phyloP scores from a whole-genome alignment of 129 eudicot genomes.

The Helichrysum umbraculigerum region DNA sequence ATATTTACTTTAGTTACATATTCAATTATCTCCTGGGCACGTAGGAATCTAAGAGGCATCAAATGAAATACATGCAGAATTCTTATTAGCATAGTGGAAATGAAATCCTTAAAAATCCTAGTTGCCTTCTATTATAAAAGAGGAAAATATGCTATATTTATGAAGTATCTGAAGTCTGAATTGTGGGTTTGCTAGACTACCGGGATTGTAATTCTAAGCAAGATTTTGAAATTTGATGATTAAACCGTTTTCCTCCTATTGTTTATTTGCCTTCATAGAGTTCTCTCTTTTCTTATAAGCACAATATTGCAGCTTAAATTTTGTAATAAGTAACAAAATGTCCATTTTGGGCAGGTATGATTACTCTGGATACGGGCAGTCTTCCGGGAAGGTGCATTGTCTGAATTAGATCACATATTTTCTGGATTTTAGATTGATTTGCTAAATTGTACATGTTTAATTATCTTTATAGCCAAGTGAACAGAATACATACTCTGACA shows the following conservation, averaged over 20 bases:
- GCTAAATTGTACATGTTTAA: conserved; percentile 23
- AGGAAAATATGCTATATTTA: background rate
- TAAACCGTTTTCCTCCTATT: background rate
- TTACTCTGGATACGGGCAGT: conserved; percentile 90
- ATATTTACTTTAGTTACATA: background rate
- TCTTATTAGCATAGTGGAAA: background rate
- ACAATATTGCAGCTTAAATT: background rate
- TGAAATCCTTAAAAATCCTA: background rate
- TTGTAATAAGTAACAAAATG: conserved; percentile 21
- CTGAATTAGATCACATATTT: conserved; percentile 2
- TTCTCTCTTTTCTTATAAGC: background rate
- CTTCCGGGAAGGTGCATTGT: conserved; percentile 79
- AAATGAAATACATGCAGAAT: background rate
- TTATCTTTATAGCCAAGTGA: conserved; percentile 70
- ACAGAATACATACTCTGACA: conserved; percentile 93
- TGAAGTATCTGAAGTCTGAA: background rate
- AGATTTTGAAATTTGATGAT: background rate
- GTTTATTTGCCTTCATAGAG: background rate
- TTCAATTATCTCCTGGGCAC: background rate
- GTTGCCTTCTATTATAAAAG: background rate
- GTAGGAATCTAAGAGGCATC: background rate
- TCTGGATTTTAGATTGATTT: conserved; percentile 3
- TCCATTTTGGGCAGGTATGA: conserved; percentile 67
- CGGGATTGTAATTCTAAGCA: background rate
- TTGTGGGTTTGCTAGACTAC: background rate